Percentiles rank a stretch among this genome's conserved stretches.
Evolutionary conservation across 139 green algal species (phyloP).

Genomic region (Trebouxia sp.): DNA sequence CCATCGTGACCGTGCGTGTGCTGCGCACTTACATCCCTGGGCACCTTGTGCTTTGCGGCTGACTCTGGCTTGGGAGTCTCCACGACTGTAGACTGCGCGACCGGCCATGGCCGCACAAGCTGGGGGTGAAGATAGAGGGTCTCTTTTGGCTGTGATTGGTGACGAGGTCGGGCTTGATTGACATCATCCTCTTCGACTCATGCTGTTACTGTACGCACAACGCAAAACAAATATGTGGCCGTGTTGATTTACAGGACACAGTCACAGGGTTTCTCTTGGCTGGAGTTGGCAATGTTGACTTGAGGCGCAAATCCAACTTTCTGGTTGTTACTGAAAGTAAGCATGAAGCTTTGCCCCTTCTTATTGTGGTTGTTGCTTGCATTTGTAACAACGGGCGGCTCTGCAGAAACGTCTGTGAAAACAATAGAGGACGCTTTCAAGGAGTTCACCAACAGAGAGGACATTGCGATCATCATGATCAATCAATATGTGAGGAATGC

Average conservation of each 20-base stretch:
- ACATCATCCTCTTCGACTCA: background rate
- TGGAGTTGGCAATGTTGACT: conserved; percentile 93
- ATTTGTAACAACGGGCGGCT: background rate
- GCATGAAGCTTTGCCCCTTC: too few relatives aligned
- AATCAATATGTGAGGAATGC: conserved; percentile 72
- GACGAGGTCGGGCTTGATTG: conserved; percentile 37
- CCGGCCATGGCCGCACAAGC: conserved; percentile 7
- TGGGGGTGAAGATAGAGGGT: conserved; percentile 33
- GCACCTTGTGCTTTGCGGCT: too few relatives aligned
- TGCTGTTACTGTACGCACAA: background rate
- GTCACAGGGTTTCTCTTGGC: conserved; percentile 97
- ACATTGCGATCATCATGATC: conserved; percentile 96
- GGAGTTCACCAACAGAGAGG: conserved; percentile 89
- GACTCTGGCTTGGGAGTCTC: too few relatives aligned
- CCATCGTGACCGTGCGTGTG: too few relatives aligned
- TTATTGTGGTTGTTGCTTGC: background rate
- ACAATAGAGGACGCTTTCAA: conserved; percentile 94
- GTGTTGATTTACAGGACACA: conserved; percentile 77
- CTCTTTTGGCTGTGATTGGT: conserved; percentile 56
- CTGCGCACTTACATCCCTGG: too few relatives aligned
- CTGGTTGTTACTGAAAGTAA: conserved; percentile 93
- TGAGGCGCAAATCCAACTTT: conserved; percentile 90
- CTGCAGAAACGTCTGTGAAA: conserved; percentile 75
- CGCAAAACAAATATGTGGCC: background rate
- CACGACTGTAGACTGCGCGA: too few relatives aligned